Conservation (phyloP, 768 basidiomycete genomes). For the Leucosporidium scottii region DNA sequence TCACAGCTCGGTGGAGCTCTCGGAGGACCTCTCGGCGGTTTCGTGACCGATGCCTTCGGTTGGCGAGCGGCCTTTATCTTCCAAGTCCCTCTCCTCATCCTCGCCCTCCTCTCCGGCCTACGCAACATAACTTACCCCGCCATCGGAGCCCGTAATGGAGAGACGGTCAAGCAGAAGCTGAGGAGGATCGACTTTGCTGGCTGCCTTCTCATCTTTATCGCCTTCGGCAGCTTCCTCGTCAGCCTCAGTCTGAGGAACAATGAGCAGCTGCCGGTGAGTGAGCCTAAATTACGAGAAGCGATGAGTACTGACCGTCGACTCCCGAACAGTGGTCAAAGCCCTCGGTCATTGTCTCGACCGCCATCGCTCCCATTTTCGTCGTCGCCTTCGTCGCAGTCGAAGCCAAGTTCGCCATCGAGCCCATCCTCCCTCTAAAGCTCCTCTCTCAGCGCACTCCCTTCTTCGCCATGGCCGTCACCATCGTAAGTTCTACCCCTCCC, state of each 20-base stretch:
- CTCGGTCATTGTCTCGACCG: constrained; percentile 57
- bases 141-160: constrained; percentile 40
- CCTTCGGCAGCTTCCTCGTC: constrained; percentile 58
- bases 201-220: constrained; percentile 41
- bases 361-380: constrained; percentile 52
- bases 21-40: constrained; percentile 42
- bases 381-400: constrained; percentile 68
- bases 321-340: constrained; percentile 51
- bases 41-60: constrained; percentile 25
- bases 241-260: constrained; percentile 39
- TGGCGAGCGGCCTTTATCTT: constrained; percentile 69
- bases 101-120: constrained; percentile 62
- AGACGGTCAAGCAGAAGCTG: constrained; percentile 14
- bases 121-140: constrained; percentile 71
- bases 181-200: constrained; percentile 74
- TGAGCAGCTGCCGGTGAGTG: constrained; percentile 45
- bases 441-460: constrained; percentile 64
- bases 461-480: constrained; percentile 47
- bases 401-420: constrained; percentile 57
- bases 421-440: constrained; percentile 65
- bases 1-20: constrained; percentile 50
- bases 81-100: constrained; percentile 69
- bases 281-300: not conserved
- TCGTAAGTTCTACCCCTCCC: not conserved
- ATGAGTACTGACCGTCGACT: too few relatives aligned